Base-by-base conservation (phyloP, 2,329 filamentous ascomycete species). In the Phyllosticta citribraziliensis region DNA sequence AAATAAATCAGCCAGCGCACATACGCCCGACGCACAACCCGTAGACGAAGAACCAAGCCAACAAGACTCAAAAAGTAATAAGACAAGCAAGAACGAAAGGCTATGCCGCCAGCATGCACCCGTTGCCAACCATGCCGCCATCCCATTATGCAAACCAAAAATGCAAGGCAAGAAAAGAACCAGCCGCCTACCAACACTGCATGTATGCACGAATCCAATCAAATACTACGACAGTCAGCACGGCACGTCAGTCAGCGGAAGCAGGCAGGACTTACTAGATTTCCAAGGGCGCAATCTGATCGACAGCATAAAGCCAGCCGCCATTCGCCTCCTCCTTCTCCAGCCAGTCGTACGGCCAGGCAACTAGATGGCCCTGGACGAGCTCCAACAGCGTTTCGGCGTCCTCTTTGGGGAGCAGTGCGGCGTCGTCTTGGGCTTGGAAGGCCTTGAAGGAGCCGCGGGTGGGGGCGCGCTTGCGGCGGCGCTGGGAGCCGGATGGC, bases 251-350 rank as follows among this genome's bases (percentile, higher is more conserved):
- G 6, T n/a, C 2, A 8, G 17, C 4, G 6, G 20, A 47, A 12
- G 33, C 50, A 57, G 5, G 33, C 50, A 57, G 5, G n/a, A 67
- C 88, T 86, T 81, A 91, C 89, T 99, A 99, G 70, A 99, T 97
- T 77, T 97, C 91, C 75, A 99, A 80, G 61, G 94, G 94, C 68
- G 94, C 95, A 72, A 99, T 87, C 74, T 95, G 88, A 74, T 99
- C 94, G 61, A 97, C 90, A 70, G 93, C 91, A 76, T 96, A 97
- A 64, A 97, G 83, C 94, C 94, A 99, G 71, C 97, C 96, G 61
- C 91, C 90, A 66, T 91, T 92, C 70, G 87, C 85, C 78, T 97
- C 94, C 76, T 97, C 94, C 61, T 87, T 88, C 67, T 88, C 84
- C 0, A 75, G 63, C 84, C 95, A 99, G 69, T 99, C 91, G 74